Base-by-base conservation (phyloP, 2,329 filamentous ascomycete species). In the Chaetomium sp. region DNA sequence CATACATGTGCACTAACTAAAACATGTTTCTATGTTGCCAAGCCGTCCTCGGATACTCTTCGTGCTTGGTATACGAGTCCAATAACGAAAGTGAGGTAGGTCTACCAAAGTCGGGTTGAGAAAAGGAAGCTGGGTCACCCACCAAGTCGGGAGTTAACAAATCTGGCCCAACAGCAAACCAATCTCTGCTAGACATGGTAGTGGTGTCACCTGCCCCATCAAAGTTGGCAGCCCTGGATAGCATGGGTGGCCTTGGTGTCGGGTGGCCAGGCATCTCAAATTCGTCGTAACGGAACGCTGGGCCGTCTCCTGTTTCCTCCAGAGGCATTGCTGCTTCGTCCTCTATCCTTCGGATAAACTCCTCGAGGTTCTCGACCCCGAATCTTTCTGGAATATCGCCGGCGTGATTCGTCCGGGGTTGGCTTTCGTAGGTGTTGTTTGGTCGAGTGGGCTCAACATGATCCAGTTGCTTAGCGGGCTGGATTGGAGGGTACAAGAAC, bases 341-440 rank as follows among this genome's bases (percentile, higher is more conserved):
- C 62, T 78, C 77, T 51, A 78, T 75, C 59, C 74, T 74, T 16
- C 65, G 62, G 49, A 47, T 60, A 29, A 66, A 66, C 12, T 66
- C 47, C 49, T 64, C 57, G n/a, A 66, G n/a, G 29, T 57, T 59
- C 29, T 66, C 65, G 1, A 25, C 3, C 1, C 45, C 53, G 13
- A 38, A 19, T 2, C 58, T 31, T 10, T 49, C 57, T 3, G 33
- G 12, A 7, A 51, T n/a, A 3, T 6, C 16, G 12, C 16, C 19
- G 0, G 1, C 1, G 25, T 57, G 8, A 3, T 31, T 51, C 3
- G 8, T 13, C 29, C 25, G 21, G 8, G 31, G 45, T 9, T 31
- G 23, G 19, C 25, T 45, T 31, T 25, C 10, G 19, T 45, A 21
- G 6, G 23, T 9, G 21, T 29, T 21, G 16, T 13, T 8, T 4